These are phyloP conservation scores for Gastrolobium villosum DNA, from an alignment of 306 rosid species.

Conservation along the genomic window DNA sequence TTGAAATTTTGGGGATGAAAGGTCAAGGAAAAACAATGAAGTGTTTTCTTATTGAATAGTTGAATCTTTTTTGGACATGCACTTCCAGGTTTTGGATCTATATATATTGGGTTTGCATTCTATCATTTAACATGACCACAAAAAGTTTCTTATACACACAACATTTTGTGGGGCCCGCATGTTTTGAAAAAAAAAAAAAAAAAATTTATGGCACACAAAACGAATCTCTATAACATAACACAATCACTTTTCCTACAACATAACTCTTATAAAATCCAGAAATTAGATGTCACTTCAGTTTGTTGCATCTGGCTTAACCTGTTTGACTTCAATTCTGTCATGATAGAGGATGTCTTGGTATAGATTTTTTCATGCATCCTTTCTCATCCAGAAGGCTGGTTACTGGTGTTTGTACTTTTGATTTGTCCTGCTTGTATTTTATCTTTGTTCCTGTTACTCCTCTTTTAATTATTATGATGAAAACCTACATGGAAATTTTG, in stretches of 20 bases:
- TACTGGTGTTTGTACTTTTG: background rate
- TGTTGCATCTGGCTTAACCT: background rate
- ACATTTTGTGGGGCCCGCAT: too few relatives aligned
- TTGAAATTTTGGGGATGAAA: background rate
- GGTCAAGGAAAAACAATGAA: background rate
- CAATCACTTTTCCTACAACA: too few relatives aligned
- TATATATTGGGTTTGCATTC: too few relatives aligned
- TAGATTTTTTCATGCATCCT: background rate
- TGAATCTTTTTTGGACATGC: background rate
- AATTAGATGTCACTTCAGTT: background rate
- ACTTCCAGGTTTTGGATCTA: background rate
- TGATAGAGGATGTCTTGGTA: conserved; percentile 14
- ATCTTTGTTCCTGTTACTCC: background rate
- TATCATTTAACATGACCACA: too few relatives aligned
- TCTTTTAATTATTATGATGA: background rate
- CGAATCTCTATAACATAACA: too few relatives aligned
- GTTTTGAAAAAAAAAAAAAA: too few relatives aligned
- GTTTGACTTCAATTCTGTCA: background rate
- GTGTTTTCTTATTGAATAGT: background rate
- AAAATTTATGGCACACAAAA: too few relatives aligned
- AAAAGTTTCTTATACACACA: too few relatives aligned
- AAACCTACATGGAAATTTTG: background rate
- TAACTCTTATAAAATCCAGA: too few relatives aligned
- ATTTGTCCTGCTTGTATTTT: conserved; percentile 10
- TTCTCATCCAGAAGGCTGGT: background rate